Evolutionary conservation across 495 filamentous ascomycete genomes (phyloP), one percentile per base, ranked within the genome.

Genomic region (Antarctomyces pellizariae): DNA sequence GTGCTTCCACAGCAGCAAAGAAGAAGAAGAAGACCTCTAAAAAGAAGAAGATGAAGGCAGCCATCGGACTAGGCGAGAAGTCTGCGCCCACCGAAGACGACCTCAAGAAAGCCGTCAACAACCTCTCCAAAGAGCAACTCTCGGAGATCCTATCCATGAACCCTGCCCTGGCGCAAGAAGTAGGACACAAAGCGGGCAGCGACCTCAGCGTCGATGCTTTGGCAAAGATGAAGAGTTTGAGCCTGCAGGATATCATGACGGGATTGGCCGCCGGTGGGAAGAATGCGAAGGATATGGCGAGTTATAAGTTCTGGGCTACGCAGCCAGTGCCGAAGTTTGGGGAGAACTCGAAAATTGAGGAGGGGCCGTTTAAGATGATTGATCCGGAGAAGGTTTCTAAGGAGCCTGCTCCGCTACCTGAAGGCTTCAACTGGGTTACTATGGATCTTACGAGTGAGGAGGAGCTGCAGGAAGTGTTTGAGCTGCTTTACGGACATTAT

Each of bases 221-320:
- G 38, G 67, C 65, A 43, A 66, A 71, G 29, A n/a, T n/a, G n/a
- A n/a, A n/a, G n/a, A n/a, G n/a, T n/a, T 53, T 91, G 45, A 71
- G 67, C 32, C 50, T 90, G 7, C 58, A 69, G 28, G 75, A 91
- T 25, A 53, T 91, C 35, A 52, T 91, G 51, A 90, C 83, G 0
- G 83, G 83, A 4, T 52, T 90, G 34, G 59, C 65, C 7, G 47
- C 54, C 3, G 66, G 66, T 20, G 75, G 73, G 3, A 89, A 89
- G 59, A 89, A 89, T 39, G 65, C 67, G 36, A 92, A 90, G 50
- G 84, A 93, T 37, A 91, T 92, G 79, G 83, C 67, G 3, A 71
- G 71, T 16, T 91, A 93, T 59, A 92, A 89, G 49, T 97, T 97
- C 50, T 97, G 86, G 86, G 68, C 75, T 44, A 95, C 86, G 18